phyloP scores from a whole-genome alignment of 2,329 filamentous ascomycete genomes.

The Laburnicola sp. region DNA sequence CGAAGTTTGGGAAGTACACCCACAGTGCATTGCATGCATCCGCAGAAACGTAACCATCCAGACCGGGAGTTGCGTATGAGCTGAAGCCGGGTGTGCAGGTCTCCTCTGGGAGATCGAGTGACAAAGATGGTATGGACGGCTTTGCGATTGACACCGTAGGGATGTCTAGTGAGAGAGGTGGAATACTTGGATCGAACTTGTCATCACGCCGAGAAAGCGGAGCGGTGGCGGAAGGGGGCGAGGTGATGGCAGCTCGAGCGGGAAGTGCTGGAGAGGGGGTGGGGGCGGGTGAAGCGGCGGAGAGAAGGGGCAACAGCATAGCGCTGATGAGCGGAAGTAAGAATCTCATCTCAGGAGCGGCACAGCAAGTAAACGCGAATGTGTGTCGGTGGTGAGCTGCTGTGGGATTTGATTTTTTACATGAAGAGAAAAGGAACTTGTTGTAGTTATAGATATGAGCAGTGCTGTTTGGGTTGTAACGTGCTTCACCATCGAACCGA shows the following conservation, averaged over 20 bases:
- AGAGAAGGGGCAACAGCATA: conserved; percentile 17
- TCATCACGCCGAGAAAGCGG: conserved; percentile 17
- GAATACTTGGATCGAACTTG: conserved; percentile 13
- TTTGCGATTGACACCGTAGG: conserved; percentile 15
- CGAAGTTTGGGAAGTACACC: conserved; percentile 25
- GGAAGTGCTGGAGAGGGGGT: conserved; percentile 9
- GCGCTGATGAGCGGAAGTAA: conserved; percentile 16
- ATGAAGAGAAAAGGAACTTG: conserved; percentile 11
- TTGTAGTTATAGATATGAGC: conserved; percentile 9
- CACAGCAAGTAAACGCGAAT: conserved; percentile 9
- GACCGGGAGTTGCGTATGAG: conserved; percentile 21
- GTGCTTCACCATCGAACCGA: no score
- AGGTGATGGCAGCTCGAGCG: conserved; percentile 9
- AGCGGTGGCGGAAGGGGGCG: conserved; percentile 7
- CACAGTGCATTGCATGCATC: conserved; percentile 21
- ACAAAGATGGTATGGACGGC: no score
- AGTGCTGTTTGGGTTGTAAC: conserved; percentile 11
- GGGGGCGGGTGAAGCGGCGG: conserved; percentile 13
- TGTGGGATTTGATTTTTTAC: conserved; percentile 6
- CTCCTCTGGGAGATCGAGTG: conserved; percentile 15
- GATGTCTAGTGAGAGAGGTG: conserved; percentile 17
- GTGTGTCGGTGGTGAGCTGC: conserved; percentile 5
- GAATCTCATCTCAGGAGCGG: conserved; percentile 16
- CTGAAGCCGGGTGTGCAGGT: conserved; percentile 22
- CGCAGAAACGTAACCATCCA: conserved; percentile 24